Base-by-base conservation (phyloP, 129 eudicot species). In the Heracleum sosnowskyi region DNA sequence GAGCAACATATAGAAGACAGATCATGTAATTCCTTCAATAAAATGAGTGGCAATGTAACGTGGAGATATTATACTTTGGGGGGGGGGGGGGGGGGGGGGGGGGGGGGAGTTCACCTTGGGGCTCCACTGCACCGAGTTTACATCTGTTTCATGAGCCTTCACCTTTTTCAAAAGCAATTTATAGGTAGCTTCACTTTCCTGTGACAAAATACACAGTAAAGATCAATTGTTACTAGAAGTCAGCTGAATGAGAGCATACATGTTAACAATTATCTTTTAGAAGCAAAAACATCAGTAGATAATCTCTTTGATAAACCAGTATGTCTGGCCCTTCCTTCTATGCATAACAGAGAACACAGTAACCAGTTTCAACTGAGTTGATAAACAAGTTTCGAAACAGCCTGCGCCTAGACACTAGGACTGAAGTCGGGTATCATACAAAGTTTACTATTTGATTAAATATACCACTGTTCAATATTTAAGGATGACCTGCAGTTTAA, bases 121-220 rank as follows among this genome's bases (percentile, higher is more conserved):
- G 66, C 87, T 85, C 98, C 96, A 91, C 69, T 89, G 97, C 79
- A 91, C 97, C 9, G 92, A 86, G 82, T 94, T 94, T 69, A 91
- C 87, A 79, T 91, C 98, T 96, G 90, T 88, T 39, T 76, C 91
- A 86, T 94, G 98, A 42, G 98, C 98, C 83, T 94, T 94, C 68
- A 84, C 98, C 87, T 91, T 87, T 91, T 86, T 91, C 5, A 84
- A 77, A 55, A 91, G 83, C 87, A 95, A 82, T 69, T 84, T 90
- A 42, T 42, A 42, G 46, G 13, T 42, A 42, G 46, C 13, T 42
- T 42, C 46, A 42, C 33, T n/a, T 57, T 57, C 33, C 66, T 57
- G 66, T n/a, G 66, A 57, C 66, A n/a, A 57, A 10, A 57, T 9
- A 57, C 16, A 57, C 66, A 57, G 66, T n/a, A 57, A 57, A 57